These are phyloP conservation scores for Hypoxylon cercidicola DNA, from an alignment of 495 filamentous ascomycete genomes.

Conservation along the genomic window DNA sequence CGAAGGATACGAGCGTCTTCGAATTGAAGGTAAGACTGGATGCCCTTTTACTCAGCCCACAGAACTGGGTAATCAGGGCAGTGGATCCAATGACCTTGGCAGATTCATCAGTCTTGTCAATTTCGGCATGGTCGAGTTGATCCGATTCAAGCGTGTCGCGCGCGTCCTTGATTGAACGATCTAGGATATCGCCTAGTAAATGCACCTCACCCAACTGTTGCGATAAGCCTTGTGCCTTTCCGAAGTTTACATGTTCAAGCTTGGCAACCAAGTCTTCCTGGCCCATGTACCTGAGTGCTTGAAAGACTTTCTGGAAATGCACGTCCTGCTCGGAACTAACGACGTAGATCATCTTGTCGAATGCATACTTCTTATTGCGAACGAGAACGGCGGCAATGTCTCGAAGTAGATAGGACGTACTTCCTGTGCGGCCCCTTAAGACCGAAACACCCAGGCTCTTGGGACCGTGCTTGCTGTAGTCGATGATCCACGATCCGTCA, in stretches of 20 bases:
- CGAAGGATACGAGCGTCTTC: slow-evolving; percentile 74
- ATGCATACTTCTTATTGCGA: slow-evolving; percentile 69
- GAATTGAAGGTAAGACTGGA: slow-evolving; percentile 76
- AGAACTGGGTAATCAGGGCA: slow-evolving; percentile 76
- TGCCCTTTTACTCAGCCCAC: slow-evolving; percentile 68
- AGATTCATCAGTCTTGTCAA: slow-evolving; percentile 56
- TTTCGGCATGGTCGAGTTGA: slow-evolving; percentile 67
- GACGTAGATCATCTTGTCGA: slow-evolving; percentile 83
- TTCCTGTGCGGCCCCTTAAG: slow-evolving; percentile 75
- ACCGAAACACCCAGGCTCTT: slow-evolving; percentile 76
- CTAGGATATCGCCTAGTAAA: slow-evolving; percentile 74
- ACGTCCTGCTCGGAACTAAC: slow-evolving; percentile 75
- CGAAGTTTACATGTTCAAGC: slow-evolving; percentile 79
- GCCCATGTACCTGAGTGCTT: slow-evolving; percentile 75
- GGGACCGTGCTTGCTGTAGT: slow-evolving; percentile 70
- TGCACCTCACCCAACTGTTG: slow-evolving; percentile 76
- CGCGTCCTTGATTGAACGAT: slow-evolving; percentile 73
- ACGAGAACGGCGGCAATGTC: slow-evolving; percentile 76
- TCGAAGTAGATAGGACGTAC: slow-evolving; percentile 74
- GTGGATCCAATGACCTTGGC: slow-evolving; percentile 45
- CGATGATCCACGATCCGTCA: slow-evolving; percentile 72
- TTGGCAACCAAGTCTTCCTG: slow-evolving; percentile 67
- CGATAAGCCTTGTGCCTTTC: slow-evolving; percentile 76
- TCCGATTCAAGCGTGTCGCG: slow-evolving; percentile 74
- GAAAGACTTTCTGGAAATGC: slow-evolving; percentile 78